Percentiles rank a stretch among this genome's conserved stretches.
Conservation (phyloP, 73 alveolate genomes). For the Symbiodinium natans region DNA sequence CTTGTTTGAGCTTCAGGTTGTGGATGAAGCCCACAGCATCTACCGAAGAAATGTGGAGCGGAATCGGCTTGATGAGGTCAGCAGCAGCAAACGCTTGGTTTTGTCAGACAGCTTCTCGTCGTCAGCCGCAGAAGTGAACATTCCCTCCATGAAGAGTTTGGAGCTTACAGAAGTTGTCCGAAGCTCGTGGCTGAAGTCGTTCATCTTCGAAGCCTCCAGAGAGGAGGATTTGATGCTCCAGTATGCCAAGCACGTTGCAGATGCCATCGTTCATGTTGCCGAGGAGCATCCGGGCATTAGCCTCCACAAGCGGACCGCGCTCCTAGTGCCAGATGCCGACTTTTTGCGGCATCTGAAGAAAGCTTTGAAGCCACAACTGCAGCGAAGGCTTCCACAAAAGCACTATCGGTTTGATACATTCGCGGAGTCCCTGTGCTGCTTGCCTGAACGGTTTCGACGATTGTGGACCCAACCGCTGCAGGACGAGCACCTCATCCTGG, state of each 20-base stretch:
- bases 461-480: neutral
- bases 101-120: neutral
- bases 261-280: neutral
- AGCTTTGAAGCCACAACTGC: neutral
- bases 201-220: neutral
- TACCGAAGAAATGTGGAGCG: neutral
- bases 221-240: neutral
- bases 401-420: neutral
- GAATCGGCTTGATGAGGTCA: neutral
- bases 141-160: neutral
- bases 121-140: neutral
- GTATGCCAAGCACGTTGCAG: neutral
- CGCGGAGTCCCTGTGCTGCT: neutral
- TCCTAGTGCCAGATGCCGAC: neutral
- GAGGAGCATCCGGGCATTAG: neutral
- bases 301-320: conserved; percentile 6
- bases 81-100: neutral
- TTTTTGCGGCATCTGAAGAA: neutral
- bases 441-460: neutral
- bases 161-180: conserved; percentile 14
- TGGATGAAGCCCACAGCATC: conserved; percentile 21
- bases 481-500: neutral
- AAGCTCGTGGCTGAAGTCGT: conserved; percentile 10
- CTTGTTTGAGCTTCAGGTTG: neutral
- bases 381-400: neutral